These are phyloP conservation scores for Citrus glauca DNA, from an alignment of 345 rosid genomes.

Conservation along the genomic window DNA sequence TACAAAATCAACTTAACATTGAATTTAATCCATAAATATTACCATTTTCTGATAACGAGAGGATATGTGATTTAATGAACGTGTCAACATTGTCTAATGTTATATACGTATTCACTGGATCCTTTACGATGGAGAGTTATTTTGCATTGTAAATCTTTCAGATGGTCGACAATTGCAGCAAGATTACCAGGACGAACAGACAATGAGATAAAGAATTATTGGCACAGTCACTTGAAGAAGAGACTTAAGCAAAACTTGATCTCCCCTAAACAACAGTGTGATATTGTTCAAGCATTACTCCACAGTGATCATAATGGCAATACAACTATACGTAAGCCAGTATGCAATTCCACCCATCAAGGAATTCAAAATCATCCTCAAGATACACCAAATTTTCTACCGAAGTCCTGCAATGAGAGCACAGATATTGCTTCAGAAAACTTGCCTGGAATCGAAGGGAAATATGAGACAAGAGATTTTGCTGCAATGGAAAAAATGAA, in stretches of 20 bases:
- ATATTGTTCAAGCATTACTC: not conserved
- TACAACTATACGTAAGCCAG: not conserved
- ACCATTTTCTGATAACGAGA: not conserved
- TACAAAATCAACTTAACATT: too few relatives aligned
- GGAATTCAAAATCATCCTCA: not conserved
- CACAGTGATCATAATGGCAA: not conserved
- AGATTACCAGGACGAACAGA: constrained; percentile 34
- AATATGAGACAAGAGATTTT: not conserved
- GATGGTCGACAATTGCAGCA: constrained; percentile 36
- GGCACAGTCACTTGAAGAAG: constrained; percentile 36
- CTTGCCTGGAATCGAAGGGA: not conserved
- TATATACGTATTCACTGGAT: not conserved
- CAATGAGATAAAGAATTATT: constrained; percentile 34
- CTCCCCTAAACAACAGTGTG: not conserved
- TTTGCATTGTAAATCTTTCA: not conserved
- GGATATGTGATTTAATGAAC: not conserved
- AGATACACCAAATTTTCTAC: not conserved
- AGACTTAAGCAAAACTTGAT: not conserved
- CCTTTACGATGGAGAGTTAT: not conserved
- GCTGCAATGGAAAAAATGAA: not conserved
- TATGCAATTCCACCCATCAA: not conserved
- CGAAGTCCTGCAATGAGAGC: not conserved
- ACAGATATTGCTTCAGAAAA: not conserved
- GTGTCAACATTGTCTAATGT: not conserved
- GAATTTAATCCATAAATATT: too few relatives aligned